Evolutionary conservation across 2,329 filamentous ascomycete species (phyloP).

Genomic region (Alternaria solani): DNA sequence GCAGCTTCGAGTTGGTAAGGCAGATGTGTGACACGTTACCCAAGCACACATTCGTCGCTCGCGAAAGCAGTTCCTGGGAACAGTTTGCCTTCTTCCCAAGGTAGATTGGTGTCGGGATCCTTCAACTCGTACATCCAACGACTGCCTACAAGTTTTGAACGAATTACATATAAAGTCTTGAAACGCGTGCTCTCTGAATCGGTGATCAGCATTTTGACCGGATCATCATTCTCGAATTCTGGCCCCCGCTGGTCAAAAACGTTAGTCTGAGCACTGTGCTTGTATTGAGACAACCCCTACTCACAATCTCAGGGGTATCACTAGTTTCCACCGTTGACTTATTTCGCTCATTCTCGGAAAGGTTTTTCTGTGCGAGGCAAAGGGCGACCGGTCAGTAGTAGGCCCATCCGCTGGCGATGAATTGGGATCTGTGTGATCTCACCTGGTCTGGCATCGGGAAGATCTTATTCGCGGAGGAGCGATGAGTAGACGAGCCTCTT

Average conservation of each 20-base stretch:
- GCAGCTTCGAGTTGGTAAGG: neutral
- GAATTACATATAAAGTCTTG: neutral
- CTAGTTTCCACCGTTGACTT: neutral
- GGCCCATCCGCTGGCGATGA: neutral
- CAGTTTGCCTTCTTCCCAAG: neutral
- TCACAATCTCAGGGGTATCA: neutral
- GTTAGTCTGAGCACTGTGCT: neutral
- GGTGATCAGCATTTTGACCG: neutral
- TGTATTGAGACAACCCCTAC: neutral
- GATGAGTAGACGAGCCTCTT: neutral
- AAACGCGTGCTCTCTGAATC: neutral
- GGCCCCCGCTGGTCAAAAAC: neutral
- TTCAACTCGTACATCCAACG: neutral
- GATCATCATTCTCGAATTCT: neutral
- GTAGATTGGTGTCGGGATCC: neutral
- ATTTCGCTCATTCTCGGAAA: neutral
- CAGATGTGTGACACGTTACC: neutral
- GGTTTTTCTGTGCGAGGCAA: neutral
- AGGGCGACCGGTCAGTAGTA: neutral
- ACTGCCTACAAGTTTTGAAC: neutral
- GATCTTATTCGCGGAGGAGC: neutral
- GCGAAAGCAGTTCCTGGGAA: neutral
- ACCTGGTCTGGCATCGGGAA: neutral
- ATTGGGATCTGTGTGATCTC: neutral
- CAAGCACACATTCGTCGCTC: neutral